Percentiles rank a stretch among this genome's conserved stretches.
Conservation (phyloP, 2,329 filamentous ascomycete genomes). For the Bipolaris zeicola region DNA sequence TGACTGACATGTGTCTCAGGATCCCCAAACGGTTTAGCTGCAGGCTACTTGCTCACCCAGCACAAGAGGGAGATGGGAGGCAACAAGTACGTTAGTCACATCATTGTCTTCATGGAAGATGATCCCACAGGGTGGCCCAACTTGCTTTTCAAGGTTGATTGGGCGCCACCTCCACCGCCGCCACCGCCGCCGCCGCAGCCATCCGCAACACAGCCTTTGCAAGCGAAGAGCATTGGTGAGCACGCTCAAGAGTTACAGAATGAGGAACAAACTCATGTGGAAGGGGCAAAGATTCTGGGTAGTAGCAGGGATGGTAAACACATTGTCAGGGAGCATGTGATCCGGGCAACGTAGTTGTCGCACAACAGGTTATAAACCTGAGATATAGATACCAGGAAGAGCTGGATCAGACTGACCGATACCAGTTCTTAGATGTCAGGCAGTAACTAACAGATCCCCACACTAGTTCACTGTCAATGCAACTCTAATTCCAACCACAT, state of each 20-base stretch:
- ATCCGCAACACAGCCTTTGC: not conserved
- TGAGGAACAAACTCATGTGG: not conserved
- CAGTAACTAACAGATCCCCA: too few relatives aligned
- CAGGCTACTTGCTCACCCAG: constrained; percentile 6
- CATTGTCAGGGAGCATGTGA: constrained; percentile 7
- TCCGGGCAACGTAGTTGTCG: not conserved
- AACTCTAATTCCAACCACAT: too few relatives aligned
- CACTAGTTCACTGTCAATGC: too few relatives aligned
- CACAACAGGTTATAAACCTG: not conserved
- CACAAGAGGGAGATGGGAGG: constrained; percentile 2
- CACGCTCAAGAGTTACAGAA: too few relatives aligned
- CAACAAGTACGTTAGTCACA: not conserved
- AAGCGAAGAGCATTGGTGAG: too few relatives aligned
- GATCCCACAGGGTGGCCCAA: not conserved
- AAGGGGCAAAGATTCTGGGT: not conserved
- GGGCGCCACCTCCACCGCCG: not conserved
- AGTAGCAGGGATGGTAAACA: constrained; percentile 9
- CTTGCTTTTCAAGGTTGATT: not conserved
- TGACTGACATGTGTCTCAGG: not conserved
- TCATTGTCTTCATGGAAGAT: not conserved
- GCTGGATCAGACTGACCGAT: too few relatives aligned
- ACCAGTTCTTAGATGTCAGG: not conserved
- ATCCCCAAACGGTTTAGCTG: constrained; percentile 2
- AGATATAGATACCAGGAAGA: not conserved
- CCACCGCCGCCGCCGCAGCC: not conserved